Evolutionary conservation across 805 yeast species (phyloP), one percentile per base, ranked within the genome.

Genomic region (Sungouiozyma ichnusensis): DNA sequence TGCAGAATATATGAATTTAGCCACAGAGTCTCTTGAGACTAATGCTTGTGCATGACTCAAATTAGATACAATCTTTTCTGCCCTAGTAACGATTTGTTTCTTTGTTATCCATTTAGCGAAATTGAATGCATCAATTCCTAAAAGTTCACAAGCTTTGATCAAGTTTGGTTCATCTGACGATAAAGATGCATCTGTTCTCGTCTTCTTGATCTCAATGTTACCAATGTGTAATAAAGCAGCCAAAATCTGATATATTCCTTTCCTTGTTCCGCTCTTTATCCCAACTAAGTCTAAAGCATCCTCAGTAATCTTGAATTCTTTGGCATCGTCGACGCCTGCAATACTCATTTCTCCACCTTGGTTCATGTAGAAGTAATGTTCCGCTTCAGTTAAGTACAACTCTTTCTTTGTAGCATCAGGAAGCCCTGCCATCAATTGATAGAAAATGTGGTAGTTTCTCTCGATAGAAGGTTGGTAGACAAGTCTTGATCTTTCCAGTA

Each of bases 11-110:
- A 92, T 81, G 62, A 81, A 90, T 62, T 90, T 90, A 39, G 97
- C 86, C 41, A 90, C 94, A n/a, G 98, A 92, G 65, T 90, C 97
- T 57, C 95, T 78, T 13, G 96, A 90, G 24, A 88, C 96, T 19
- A 77, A 53, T 7, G 97, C 94, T 59, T 88, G 95, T 53, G 77
- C 77, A 59, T 77, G 82, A 53, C 74, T 85, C 57, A 90, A 71
- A 58, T 83, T 86, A 18, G 94, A 80, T 38, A 80, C 78, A 57
- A 90, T 88, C 62, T 85, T 88, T 64, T 92, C 97, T 9, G 87
- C 79, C 60, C 97, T 74, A n/a, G 96, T 88, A 18, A 75, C 74
- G 50, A 92, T 85, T 64, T 88, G 97, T 60, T 85, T 87, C 67
- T 90, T 92, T 37, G 82, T 79, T 54, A 83, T 77, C 97, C 97